phyloP scores from a whole-genome alignment of 768 basidiomycete genomes.

The Pulveroboletus sp. region DNA sequence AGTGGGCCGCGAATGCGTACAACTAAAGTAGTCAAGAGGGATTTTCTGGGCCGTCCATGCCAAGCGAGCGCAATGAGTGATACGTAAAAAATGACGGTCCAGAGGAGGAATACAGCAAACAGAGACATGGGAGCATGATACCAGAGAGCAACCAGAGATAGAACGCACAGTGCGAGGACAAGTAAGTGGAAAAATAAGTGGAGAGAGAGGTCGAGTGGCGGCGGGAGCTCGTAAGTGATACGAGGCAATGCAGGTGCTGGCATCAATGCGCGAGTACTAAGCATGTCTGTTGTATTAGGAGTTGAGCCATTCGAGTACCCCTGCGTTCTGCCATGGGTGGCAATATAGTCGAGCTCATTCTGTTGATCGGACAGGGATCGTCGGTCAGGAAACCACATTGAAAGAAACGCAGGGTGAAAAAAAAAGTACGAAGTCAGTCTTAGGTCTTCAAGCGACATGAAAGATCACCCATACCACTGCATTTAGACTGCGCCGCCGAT shows the following conservation, averaged over 20 bases:
- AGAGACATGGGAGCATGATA: conserved; percentile 47
- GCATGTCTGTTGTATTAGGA: conserved; percentile 51
- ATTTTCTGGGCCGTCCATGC: conserved; percentile 54
- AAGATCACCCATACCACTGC: conserved; percentile 53
- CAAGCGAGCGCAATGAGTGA: conserved; percentile 54
- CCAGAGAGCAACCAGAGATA: conserved; percentile 62
- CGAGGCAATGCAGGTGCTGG: conserved; percentile 25
- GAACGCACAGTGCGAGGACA: conserved; percentile 54
- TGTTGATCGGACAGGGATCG: conserved; percentile 29
- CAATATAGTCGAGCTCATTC: conserved; percentile 73
- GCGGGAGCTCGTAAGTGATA: conserved; percentile 32
- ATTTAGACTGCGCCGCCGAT: conserved; percentile 67
- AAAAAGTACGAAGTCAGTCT: conserved; percentile 20
- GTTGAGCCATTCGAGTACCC: conserved; percentile 39
- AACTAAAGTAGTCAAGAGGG: conserved; percentile 51
- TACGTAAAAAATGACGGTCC: conserved; percentile 57
- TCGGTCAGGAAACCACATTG: conserved; percentile 1
- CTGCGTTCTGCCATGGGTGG: conserved; percentile 51
- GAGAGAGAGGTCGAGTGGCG: conserved; percentile 36
- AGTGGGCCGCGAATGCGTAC: conserved; percentile 40
- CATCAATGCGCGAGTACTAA: conserved; percentile 41
- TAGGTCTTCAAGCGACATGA: conserved; percentile 13
- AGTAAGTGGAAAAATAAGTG: conserved; percentile 56
- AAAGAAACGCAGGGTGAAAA: neutral
- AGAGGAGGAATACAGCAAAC: conserved; percentile 65